Base-by-base conservation (phyloP, 169 alveolate genomes). In the Plasmodium adleri region DNA sequence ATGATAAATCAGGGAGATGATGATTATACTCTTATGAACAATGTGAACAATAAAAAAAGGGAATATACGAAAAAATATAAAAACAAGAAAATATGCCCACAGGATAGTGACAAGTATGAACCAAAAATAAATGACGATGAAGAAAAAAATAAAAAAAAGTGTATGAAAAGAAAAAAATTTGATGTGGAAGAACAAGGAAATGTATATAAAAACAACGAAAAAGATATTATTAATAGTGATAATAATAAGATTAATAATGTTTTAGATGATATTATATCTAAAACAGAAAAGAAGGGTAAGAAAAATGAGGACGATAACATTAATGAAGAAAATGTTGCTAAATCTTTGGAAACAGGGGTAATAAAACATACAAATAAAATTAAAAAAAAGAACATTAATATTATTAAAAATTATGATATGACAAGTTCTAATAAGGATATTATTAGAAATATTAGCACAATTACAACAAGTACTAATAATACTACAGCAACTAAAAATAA, bases 41-140 rank as follows among this genome's bases (percentile, higher is more conserved):
- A 64, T 66, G 47, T 2, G 13, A 66, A 28, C 15, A 26, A 70
- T 78, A 66, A 39, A 52, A 45, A 28, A 8, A 76, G 67, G 60
- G 54, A 10, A 22, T 17, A 56, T 15, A 17, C 15, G 13, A 24
- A 6, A 24, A 76, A 66, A 52, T 64, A 78, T 20, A 47, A 20
- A 56, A 50, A 64, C 28, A 63, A 13, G 70, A 64, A 47, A 47
- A 58, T 49, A 17, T 39, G 9, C 7, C 1, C 47, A 6, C 47
- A 39, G 9, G 47, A 39, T 39, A 39, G 47, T 8, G 22, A 20
- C 9, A 26, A 63, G n/a, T 0, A 54, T 17, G 10, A 54, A 10
- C 20, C 9, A n/a, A 10, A 54, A 54, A 32, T 59, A 59, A 26
- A 56, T 15, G 76, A 64, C n/a, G 3, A 59, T 56, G 52, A 52